Conservation (phyloP, 1,284 basidiomycete species). For the Cutaneotrichosporon curvatum region DNA sequence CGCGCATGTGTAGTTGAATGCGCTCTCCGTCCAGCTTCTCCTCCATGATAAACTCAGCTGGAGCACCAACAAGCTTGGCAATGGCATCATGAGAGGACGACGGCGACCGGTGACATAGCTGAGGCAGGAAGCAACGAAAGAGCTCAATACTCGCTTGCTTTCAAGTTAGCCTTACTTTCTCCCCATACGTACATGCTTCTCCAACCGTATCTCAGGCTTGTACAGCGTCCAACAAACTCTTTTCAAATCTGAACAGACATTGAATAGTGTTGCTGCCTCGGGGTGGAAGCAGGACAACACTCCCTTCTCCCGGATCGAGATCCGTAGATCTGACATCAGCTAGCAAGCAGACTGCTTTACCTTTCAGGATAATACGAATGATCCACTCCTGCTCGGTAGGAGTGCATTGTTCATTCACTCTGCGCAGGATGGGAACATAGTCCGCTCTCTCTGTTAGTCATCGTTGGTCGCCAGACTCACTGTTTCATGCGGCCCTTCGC, state of each 20-base stretch:
- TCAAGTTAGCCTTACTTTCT: not conserved
- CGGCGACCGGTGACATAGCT: constrained; percentile 81
- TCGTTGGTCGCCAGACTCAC: constrained; percentile 8
- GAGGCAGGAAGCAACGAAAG: constrained; percentile 79
- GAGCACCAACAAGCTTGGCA: constrained; percentile 69
- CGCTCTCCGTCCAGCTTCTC: constrained; percentile 94
- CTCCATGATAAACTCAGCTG: constrained; percentile 71
- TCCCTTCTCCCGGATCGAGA: constrained; percentile 60
- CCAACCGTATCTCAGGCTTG: constrained; percentile 41
- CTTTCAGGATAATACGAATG: constrained; percentile 85
- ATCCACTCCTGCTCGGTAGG: constrained; percentile 86
- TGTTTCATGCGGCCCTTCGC: constrained; percentile 30
- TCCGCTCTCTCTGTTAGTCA: constrained; percentile 52
- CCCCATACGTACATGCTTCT: constrained; percentile 50
- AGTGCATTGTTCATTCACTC: constrained; percentile 68
- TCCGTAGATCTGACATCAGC: constrained; percentile 42
- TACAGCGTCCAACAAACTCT: constrained; percentile 63
- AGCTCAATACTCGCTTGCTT: constrained; percentile 74
- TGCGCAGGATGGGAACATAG: constrained; percentile 65
- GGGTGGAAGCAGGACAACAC: constrained; percentile 82
- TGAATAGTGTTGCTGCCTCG: constrained; percentile 82
- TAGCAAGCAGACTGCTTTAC: constrained; percentile 9
- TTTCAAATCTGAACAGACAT: constrained; percentile 88
- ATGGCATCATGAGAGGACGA: constrained; percentile 65
- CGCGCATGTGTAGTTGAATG: constrained; percentile 85